Evolutionary conservation across 169 alveolate species (phyloP).

Genomic region (Plasmodium coatneyi): DNA sequence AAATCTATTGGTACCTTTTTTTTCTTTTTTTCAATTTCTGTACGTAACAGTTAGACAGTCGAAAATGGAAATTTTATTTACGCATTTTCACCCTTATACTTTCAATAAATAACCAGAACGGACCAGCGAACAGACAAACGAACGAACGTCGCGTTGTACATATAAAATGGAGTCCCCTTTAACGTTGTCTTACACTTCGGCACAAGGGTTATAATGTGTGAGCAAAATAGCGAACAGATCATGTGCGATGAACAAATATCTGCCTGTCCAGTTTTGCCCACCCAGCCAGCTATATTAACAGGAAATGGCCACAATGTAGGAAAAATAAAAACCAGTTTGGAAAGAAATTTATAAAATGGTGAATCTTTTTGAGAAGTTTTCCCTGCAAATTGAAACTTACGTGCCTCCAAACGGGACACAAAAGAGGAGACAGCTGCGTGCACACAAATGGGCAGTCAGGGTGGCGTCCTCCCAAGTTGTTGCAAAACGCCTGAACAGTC

Average conservation of each 20-base stretch:
- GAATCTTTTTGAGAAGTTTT: background rate
- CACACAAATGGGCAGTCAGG: background rate
- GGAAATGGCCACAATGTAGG: background rate
- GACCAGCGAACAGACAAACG: background rate
- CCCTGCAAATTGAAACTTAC: background rate
- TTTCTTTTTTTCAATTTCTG: background rate
- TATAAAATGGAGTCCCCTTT: background rate
- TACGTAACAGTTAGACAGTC: background rate
- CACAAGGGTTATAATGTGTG: background rate
- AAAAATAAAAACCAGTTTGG: background rate
- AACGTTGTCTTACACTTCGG: background rate
- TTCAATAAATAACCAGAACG: background rate
- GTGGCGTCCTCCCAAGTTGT: background rate
- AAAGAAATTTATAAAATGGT: background rate
- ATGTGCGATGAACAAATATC: background rate
- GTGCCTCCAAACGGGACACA: background rate
- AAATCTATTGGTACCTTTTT: background rate
- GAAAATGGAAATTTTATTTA: background rate
- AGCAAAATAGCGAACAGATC: background rate
- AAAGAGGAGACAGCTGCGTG: background rate
- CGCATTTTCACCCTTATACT: background rate
- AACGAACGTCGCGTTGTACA: background rate
- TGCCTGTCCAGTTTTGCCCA: background rate
- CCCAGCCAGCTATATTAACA: background rate
- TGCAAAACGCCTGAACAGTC: conserved; percentile 1